Evolutionary conservation across 495 filamentous ascomycete genomes (phyloP), one percentile per base, ranked within the genome.

Genomic region (Penicillium bialowiezense): DNA sequence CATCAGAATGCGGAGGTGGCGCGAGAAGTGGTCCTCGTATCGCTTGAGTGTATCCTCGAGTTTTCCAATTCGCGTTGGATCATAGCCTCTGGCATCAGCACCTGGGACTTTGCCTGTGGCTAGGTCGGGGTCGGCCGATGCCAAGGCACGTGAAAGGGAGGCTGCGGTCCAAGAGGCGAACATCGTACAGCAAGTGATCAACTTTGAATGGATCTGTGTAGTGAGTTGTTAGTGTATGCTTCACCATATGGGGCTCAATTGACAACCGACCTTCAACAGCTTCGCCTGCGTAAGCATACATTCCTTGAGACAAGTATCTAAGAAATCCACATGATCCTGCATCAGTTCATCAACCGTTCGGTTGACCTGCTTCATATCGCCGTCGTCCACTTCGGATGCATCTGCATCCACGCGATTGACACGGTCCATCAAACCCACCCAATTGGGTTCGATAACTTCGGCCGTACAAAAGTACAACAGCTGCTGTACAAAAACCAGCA

Each of bases 221-320:
- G 40, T 34, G 2, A 3, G 5, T 13, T 32, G 35, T 68, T 56
- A 64, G 69, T 41, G 34, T 36, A 44, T 48, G 26, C n/a, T n/a
- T 41, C n/a, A 41, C 7, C 38, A 24, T n/a, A n/a, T 8, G 23
- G 23, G 23, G 8, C 8, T 26, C 8, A 26, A 34, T n/a, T 7
- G 15, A 5, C 26, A 41, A 67, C 79, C 40, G 78, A 97, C 93
- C 74, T 89, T 85, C 15, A 98, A 72, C 7, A 98, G 70, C 68
- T 95, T 96, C 44, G 87, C 87, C 63, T 98, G 96, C 9, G 95
- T 97, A 28, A 98, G 78, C 92, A 97, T 97, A 75, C 95, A 97
- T 71, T 97, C 93, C 71, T 97, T 97, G 46, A 98, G 72, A 67
- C 93, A 98, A 10, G 92, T 97, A 59, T 97, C 93, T 46, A 98